Evolutionary conservation across 176 grass and related monocot genomes (phyloP), one percentile per base, ranked within the genome.

Genomic region (Aegilops sharonensis): DNA sequence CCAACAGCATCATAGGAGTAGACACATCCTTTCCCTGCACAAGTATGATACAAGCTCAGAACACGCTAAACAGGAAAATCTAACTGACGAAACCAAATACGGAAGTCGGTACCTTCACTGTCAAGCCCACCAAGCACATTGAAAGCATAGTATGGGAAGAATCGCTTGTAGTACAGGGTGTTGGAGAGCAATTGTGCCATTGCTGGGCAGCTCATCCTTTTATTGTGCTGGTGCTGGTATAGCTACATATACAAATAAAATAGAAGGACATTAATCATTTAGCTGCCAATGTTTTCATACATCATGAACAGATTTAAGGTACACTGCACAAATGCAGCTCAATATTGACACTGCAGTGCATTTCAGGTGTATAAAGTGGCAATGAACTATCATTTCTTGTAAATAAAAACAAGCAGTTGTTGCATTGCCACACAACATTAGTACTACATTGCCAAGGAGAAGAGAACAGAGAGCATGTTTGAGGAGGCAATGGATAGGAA

Each of bases 211-310:
- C 94, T 96, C 94, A 99, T 99, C 83, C 93, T 93, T 88, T 99
- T 99, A 83, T 96, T 99, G 87, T 99, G 97, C 71, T 99, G 94
- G 86, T 99, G 97, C 57, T 99, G 94, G 83, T 99, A 99, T 56
- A 99, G 86, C 94, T 99, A 86, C 81, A 89, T 2, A 89, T 4
- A 80, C 27, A 86, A 81, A 80, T 10, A 5, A 69, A 81, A 61
- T 2, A 78, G 34, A 69, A 35, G 7, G 40, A 17, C 10, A 27
- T 43, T 20, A 67, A 54, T 11, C 59, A 64, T 77, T 57, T 30
- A 81, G 50, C 61, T 43, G 60, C 32, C 31, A 67, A 42, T 56
- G 14, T 18, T 50, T 62, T 20, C 31, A 4, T 18, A 64, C 15
- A 61, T 61, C 50, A 69, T 9, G 30, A 36, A 68, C 11, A 70